phyloP scores from a whole-genome alignment of 2,329 filamentous ascomycete genomes.

The Juglanconis oblonga region DNA sequence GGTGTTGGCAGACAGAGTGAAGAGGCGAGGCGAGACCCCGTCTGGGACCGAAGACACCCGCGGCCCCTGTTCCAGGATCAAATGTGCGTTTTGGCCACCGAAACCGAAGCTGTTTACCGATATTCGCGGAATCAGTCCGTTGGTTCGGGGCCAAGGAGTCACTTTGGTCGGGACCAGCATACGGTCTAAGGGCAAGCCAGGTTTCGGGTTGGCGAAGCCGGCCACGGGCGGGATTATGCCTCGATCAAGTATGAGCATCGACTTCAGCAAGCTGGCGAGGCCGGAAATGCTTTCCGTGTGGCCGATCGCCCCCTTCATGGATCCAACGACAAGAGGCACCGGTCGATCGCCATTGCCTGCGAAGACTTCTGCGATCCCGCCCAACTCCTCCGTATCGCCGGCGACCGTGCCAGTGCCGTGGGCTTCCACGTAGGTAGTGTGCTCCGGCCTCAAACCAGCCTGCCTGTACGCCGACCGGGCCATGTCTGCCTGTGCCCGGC shows the following conservation, averaged over 20 bases:
- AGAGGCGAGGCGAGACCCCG: not conserved
- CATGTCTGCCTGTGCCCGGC: constrained; percentile 28
- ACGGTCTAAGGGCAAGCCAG: not conserved
- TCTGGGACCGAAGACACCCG: not conserved
- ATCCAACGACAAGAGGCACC: constrained; percentile 26
- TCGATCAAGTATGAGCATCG: not conserved
- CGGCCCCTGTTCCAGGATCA: not conserved
- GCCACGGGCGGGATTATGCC: constrained; percentile 24
- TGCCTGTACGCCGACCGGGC: constrained; percentile 29
- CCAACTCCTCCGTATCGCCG: not conserved
- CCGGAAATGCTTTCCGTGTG: constrained; percentile 6
- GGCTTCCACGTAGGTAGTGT: constrained; percentile 1
- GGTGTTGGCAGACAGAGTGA: constrained; percentile 1
- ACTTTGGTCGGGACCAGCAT: not conserved
- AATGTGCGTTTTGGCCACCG: not conserved
- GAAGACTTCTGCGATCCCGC: constrained; percentile 1
- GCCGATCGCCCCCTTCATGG: constrained; percentile 29
- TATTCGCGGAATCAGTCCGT: not conserved
- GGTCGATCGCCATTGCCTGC: not conserved
- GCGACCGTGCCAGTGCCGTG: constrained; percentile 2
- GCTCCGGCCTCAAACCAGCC: constrained; percentile 23
- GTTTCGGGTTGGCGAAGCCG: constrained; percentile 17
- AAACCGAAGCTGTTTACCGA: constrained; percentile 2
- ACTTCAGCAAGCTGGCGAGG: constrained; percentile 6
- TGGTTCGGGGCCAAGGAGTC: not conserved